These are phyloP conservation scores for Phytopythium cucurbitacearum DNA, from an alignment of 352 stramenopile genomes.

Conservation along the genomic window DNA sequence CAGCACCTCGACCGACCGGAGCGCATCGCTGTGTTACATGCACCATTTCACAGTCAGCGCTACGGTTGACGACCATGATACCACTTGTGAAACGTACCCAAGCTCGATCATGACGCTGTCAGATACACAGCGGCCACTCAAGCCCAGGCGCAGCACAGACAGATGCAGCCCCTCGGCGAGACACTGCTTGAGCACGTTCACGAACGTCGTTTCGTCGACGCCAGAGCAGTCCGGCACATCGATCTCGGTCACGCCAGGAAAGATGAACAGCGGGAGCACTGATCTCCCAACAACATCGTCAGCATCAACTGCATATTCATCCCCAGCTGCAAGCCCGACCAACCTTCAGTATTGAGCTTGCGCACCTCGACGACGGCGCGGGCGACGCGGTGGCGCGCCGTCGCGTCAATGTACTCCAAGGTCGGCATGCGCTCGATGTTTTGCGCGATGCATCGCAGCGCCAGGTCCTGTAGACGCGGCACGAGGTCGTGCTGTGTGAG, in stretches of 20 bases:
- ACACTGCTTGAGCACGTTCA: constrained; percentile 50
- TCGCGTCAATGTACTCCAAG: constrained; percentile 67
- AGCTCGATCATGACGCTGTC: constrained; percentile 72
- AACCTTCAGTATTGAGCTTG: constrained; percentile 53
- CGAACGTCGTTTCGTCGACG: constrained; percentile 65
- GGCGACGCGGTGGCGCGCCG: constrained; percentile 55
- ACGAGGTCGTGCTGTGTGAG: constrained; percentile 45
- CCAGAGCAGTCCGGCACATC: constrained; percentile 80
- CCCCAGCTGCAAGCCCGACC: background rate
- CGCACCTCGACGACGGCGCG: constrained; percentile 49
- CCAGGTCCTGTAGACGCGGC: constrained; percentile 45
- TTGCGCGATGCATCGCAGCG: constrained; percentile 46
- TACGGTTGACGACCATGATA: background rate
- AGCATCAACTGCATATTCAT: background rate
- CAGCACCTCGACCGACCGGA: constrained; percentile 63
- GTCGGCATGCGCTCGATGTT: constrained; percentile 66
- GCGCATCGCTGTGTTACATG: constrained; percentile 26
- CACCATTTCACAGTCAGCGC: constrained; percentile 1
- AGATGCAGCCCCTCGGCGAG: constrained; percentile 36
- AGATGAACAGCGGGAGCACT: constrained; percentile 81
- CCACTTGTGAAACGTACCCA: constrained; percentile 15
- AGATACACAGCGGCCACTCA: constrained; percentile 72
- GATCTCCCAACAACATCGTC: background rate
- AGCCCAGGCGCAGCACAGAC: constrained; percentile 52
- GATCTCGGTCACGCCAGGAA: constrained; percentile 75